Evolutionary conservation across 2,329 filamentous ascomycete species (phyloP).

Genomic region (Stagonosporopsis vannaccii): DNA sequence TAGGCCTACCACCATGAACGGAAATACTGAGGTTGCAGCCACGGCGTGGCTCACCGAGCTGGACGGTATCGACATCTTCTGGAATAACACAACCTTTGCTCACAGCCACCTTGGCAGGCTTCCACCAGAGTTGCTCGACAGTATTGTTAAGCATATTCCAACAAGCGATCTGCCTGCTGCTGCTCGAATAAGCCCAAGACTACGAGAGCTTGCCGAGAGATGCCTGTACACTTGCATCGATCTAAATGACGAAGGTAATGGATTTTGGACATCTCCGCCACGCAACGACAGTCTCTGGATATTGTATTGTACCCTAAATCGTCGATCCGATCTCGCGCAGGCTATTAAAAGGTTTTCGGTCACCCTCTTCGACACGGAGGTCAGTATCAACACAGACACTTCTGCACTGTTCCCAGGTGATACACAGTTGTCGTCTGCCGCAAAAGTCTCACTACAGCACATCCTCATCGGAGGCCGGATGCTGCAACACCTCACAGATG

Average conservation of each 20-base stretch:
- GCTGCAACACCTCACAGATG: not conserved
- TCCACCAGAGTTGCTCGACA: not conserved
- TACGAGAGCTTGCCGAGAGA: not conserved
- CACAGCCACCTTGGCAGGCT: not conserved
- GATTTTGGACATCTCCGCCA: not conserved
- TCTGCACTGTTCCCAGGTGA: not conserved
- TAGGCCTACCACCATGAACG: not conserved
- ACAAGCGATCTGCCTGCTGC: not conserved
- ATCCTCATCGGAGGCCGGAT: not conserved
- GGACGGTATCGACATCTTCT: not conserved
- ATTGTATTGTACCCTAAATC: not conserved
- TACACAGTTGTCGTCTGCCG: not conserved
- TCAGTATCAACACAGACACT: not conserved
- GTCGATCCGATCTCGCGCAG: not conserved
- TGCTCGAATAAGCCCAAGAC: not conserved
- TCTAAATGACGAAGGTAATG: not conserved
- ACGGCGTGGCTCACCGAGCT: not conserved
- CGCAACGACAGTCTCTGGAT: not conserved
- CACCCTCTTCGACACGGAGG: not conserved
- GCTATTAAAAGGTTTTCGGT: not conserved
- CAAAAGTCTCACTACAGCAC: not conserved
- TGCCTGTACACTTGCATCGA: not conserved
- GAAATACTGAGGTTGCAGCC: not conserved
- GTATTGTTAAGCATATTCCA: not conserved
- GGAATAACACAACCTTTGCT: not conserved